Conservation (phyloP, 2,329 filamentous ascomycete genomes). For the Hypoxylon sp. region DNA sequence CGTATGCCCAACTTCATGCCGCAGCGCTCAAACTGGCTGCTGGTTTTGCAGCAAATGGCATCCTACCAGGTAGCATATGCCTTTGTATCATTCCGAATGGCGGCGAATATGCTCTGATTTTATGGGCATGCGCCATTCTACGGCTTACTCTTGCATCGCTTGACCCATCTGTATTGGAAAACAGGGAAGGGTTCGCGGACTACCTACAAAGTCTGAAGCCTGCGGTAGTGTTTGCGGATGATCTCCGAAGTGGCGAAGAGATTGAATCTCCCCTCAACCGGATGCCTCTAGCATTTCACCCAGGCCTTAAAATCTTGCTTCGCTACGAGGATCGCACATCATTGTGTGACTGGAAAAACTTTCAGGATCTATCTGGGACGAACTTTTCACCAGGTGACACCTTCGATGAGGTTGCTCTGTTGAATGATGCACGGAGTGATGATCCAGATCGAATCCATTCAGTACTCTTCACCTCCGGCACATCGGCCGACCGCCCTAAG, state of each 20-base stretch:
- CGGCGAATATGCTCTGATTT: not conserved
- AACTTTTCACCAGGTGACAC: not conserved
- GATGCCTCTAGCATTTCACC: not conserved
- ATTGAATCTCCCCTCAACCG: not conserved
- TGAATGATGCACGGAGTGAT: not conserved
- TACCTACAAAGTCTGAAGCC: not conserved
- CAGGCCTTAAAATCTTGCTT: not conserved
- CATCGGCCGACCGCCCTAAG: not conserved
- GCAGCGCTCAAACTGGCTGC: not conserved
- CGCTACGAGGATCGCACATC: not conserved
- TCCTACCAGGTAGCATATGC: not conserved
- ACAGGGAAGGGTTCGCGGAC: not conserved
- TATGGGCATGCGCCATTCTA: not conserved
- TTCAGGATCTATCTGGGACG: not conserved
- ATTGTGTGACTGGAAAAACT: not conserved
- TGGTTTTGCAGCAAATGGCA: not conserved
- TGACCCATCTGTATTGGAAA: not conserved
- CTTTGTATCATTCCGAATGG: not conserved
- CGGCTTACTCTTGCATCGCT: not conserved
- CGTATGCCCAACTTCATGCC: not conserved
- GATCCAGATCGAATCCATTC: not conserved
- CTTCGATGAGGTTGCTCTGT: not conserved
- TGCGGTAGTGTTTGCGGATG: not conserved
- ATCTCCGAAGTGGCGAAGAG: not conserved
- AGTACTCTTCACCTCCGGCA: not conserved